Conservation (phyloP, 176 grass and related monocot species). For the Juncus effusus region DNA sequence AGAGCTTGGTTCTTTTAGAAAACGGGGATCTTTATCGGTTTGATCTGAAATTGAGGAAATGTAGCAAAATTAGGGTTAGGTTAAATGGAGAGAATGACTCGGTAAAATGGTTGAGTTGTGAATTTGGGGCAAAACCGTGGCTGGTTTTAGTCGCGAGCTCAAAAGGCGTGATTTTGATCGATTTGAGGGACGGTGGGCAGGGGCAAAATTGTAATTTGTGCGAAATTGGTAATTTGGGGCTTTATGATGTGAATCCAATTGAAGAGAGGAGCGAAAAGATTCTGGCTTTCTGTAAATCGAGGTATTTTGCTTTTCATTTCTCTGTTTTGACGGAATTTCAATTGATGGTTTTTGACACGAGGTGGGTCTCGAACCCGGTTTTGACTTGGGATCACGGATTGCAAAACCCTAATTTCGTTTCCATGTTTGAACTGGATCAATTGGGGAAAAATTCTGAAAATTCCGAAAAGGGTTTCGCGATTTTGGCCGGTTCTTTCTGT, state of each 20-base stretch:
- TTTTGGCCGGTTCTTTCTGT: constrained; percentile 69
- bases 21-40: constrained; percentile 72
- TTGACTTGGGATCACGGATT: constrained; percentile 68
- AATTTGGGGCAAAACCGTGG: constrained; percentile 65
- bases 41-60: constrained; percentile 37
- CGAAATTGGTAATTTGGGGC: constrained; percentile 28
- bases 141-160: constrained; percentile 47
- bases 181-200: constrained; percentile 44
- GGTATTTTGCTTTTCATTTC: constrained; percentile 61
- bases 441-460: constrained; percentile 45
- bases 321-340: constrained; percentile 48
- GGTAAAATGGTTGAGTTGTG: constrained; percentile 63
- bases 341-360: constrained; percentile 63
- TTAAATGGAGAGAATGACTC: constrained; percentile 27
- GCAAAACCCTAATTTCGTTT: constrained; percentile 46
- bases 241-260: constrained; percentile 29
- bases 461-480: constrained; percentile 58
- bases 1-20: constrained; percentile 56
- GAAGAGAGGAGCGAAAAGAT: constrained; percentile 35
- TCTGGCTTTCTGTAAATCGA: constrained; percentile 70
- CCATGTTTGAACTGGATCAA: constrained; percentile 64
- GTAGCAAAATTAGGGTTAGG: constrained; percentile 42
- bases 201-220: constrained; percentile 37
- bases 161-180: constrained; percentile 49
- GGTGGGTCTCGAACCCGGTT: constrained; percentile 41